Evolutionary conservation across 805 yeast species (phyloP).

Genomic region (Candida nitratophila): DNA sequence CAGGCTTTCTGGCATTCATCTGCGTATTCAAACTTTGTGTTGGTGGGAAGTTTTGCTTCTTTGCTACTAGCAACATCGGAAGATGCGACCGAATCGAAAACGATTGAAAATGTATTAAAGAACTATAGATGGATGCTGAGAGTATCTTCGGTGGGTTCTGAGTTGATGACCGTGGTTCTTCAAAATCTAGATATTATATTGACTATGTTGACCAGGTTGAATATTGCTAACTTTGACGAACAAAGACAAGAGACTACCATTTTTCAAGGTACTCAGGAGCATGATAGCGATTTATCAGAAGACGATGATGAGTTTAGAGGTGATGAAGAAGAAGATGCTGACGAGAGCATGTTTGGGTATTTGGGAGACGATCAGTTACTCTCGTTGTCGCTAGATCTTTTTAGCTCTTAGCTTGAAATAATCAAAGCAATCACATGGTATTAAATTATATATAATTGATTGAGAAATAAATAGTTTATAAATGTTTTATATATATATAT

Average conservation of each 20-base stretch:
- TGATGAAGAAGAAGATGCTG: not conserved
- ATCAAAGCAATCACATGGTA: too few species aligned
- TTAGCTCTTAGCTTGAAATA: not conserved
- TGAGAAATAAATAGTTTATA: not conserved
- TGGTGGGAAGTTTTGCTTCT: slow-evolving; percentile 39
- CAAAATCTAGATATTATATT: slow-evolving; percentile 30
- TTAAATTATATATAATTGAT: too few species aligned
- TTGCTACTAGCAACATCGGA: slow-evolving; percentile 30
- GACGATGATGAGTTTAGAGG: not conserved
- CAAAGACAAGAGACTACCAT: not conserved
- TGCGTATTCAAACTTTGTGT: slow-evolving; percentile 33
- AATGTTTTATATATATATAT: too few species aligned
- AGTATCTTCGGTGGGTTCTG: slow-evolving; percentile 39
- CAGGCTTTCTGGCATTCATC: slow-evolving; percentile 43
- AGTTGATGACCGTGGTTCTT: slow-evolving; percentile 34
- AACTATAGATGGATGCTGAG: slow-evolving; percentile 39
- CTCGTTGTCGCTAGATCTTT: not conserved
- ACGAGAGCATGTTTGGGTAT: not conserved
- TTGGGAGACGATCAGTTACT: not conserved
- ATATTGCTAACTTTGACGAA: slow-evolving; percentile 1
- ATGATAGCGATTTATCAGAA: slow-evolving; percentile 1
- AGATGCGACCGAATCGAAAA: slow-evolving; percentile 29
- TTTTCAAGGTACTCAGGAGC: not conserved
- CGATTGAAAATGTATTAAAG: slow-evolving; percentile 34
- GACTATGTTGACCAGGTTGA: not conserved